A percentile compares a stretch with the other conserved stretches of the same genome.
Evolutionary conservation across 1,284 basidiomycete genomes (phyloP).

Genomic region (Trichosporon asahii): DNA sequence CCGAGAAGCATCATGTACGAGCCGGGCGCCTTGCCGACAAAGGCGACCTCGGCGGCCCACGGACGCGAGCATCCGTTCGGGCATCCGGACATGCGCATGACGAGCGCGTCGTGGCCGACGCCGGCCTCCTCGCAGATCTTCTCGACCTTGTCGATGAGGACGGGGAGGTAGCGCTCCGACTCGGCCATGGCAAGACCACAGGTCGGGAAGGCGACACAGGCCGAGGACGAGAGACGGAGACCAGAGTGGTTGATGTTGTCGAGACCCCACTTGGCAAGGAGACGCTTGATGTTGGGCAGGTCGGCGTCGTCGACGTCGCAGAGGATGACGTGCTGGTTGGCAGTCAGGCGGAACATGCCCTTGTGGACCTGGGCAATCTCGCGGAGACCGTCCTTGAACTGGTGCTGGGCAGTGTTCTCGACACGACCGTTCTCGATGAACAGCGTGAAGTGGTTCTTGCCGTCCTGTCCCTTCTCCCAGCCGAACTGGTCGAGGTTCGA

Average conservation of each 20-base stretch:
- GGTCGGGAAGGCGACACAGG: conserved; percentile 97
- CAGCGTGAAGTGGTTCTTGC: conserved; percentile 85
- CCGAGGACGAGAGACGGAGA: conserved; percentile 78
- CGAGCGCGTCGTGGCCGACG: conserved; percentile 85
- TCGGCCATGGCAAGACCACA: conserved; percentile 95
- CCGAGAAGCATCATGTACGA: conserved; percentile 94
- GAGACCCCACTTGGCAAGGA: conserved; percentile 83
- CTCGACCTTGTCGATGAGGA: conserved; percentile 93
- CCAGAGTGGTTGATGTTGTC: conserved; percentile 81
- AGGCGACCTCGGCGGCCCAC: conserved; percentile 94
- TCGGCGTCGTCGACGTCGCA: conserved; percentile 76
- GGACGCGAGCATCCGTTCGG: conserved; percentile 89
- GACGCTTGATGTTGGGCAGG: conserved; percentile 69
- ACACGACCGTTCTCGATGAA: conserved; percentile 98
- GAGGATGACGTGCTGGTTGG: conserved; percentile 92
- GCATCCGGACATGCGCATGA: conserved; percentile 98
- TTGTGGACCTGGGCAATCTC: conserved; percentile 94
- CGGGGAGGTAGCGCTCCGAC: conserved; percentile 90
- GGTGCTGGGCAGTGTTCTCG: conserved; percentile 81
- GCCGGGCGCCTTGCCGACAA: conserved; percentile 94
- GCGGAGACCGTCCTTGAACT: conserved; percentile 88
- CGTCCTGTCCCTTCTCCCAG: conserved; percentile 83
- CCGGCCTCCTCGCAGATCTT: conserved; percentile 90
- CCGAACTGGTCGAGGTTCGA: conserved; percentile 92
- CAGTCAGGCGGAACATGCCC: conserved; percentile 85